A percentile compares a stretch with the other conserved stretches of the same genome.
phyloP scores from a whole-genome alignment of 805 yeast genomes.

The Pichia ethanolica region DNA sequence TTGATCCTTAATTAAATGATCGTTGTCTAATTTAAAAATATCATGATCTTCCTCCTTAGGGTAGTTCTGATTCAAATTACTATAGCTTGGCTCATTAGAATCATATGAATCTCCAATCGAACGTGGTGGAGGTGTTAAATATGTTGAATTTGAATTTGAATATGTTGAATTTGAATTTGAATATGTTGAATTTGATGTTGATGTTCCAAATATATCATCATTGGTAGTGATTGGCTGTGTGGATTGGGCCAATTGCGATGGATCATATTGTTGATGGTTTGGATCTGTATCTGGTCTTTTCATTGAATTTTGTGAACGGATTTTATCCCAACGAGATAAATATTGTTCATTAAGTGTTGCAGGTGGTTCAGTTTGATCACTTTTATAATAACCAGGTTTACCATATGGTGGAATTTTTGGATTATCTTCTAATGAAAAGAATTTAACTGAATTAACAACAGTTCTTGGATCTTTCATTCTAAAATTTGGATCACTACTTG shows the following conservation, averaged over 20 bases:
- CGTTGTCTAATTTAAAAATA: too few species aligned
- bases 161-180: not conserved
- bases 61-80: too few species aligned
- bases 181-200: not conserved
- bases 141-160: not conserved
- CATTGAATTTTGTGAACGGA: slow-evolving; percentile 6
- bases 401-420: slow-evolving; percentile 9
- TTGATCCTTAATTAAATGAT: too few species aligned
- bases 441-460: slow-evolving; percentile 4
- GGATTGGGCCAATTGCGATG: too few species aligned
- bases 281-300: too few species aligned
- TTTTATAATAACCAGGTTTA: slow-evolving; percentile 8
- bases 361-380: not conserved
- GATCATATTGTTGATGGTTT: too few species aligned
- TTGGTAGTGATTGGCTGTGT: not conserved
- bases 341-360: slow-evolving; percentile 4
- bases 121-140: not conserved
- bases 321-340: slow-evolving; percentile 17
- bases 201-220: not conserved
- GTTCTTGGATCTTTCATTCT: slow-evolving; percentile 50
- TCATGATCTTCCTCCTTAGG: not conserved
- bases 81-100: not conserved
- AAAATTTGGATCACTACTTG: slow-evolving; percentile 43
- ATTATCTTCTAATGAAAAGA: slow-evolving; percentile 4
- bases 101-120: slow-evolving; percentile 7